Evolutionary conservation across 75 land plant species (phyloP), one percentile per base, ranked within the genome.

Genomic region (Ceratopteris richardii): DNA sequence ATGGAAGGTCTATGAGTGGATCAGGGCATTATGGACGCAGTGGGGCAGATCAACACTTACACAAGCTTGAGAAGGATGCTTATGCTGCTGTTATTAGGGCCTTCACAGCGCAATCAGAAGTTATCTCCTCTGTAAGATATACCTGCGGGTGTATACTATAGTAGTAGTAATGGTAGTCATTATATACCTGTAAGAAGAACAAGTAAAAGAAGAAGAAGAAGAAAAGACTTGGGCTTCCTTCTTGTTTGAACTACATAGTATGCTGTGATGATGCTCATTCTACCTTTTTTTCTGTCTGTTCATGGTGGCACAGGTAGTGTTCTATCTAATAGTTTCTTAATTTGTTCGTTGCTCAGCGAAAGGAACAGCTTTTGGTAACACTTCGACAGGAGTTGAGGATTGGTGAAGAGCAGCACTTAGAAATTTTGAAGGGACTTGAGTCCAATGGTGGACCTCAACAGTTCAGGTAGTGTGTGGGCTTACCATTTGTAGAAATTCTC

Each of bases 41-140:
- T 75, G 61, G 77, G 82, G 33, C 90, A 76, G 62, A 69, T 30
- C 58, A 57, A 50, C 68, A 68, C 58, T 74, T 82, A 24, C 82
- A 67, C 36, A 66, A 63, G 57, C 76, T 93, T 48, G 98, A 93
- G 66, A 79, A 81, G 58, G 98, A 93, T 53, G 98, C 98, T 43
- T 93, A 93, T 44, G 56, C 63, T 54, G 79, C 98, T 29, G 82
- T 93, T 58, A 72, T 93, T 17, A 57, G 90, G 52, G 98, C 98
- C 44, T 93, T 93, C 57, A 87, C 87, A 63, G 96, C 98, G 44
- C 98, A 93, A 67, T 76, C 95, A 47, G 98, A 89, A 68, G 88
- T 79, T 54, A 88, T 93, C 63, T 80, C 98, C 47, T 93, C 96
- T 96, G 93, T 88, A 75, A 9, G 66, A 47, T 1, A 21, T 11